Evolutionary conservation across 768 basidiomycete species (phyloP).

Genomic region (Trametes meyenii): DNA sequence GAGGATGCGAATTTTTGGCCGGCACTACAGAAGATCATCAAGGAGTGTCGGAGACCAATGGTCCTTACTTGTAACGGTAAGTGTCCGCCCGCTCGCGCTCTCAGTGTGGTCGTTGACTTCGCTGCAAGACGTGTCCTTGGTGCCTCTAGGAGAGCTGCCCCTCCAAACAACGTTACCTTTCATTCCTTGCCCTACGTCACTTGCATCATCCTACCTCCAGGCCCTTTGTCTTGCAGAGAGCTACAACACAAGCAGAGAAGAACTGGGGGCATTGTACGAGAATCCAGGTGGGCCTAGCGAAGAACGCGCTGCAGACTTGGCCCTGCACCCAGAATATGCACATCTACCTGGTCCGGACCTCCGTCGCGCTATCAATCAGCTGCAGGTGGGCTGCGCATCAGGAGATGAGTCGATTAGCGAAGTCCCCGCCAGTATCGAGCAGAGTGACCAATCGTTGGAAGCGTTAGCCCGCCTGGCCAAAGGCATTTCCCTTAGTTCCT

Average conservation of each 20-base stretch:
- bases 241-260: slow-evolving; percentile 1
- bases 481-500: slow-evolving; percentile 3
- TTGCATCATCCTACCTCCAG: slow-evolving; percentile 29
- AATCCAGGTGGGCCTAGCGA: no score
- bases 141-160: slow-evolving; percentile 76
- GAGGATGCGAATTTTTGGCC: slow-evolving; percentile 89
- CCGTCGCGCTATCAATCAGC: slow-evolving; percentile 17
- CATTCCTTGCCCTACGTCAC: slow-evolving; percentile 34
- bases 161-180: slow-evolving; percentile 75
- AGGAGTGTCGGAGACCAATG: slow-evolving; percentile 83
- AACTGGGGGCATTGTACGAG: slow-evolving; percentile 8
- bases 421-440: no score
- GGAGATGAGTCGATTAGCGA: not conserved
- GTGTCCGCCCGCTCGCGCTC: slow-evolving; percentile 25
- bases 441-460: not conserved
- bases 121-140: slow-evolving; percentile 61
- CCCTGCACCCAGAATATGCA: not conserved
- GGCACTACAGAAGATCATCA: slow-evolving; percentile 78
- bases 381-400: slow-evolving; percentile 11
- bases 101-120: slow-evolving; percentile 4
- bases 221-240: slow-evolving; percentile 24
- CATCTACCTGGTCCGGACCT: slow-evolving; percentile 8
- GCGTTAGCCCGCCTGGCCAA: slow-evolving; percentile 1
- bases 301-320: not conserved
- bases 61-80: slow-evolving; percentile 95